Evolutionary conservation across 2,329 filamentous ascomycete species (phyloP), one percentile per base, ranked within the genome.

Genomic region (Metarhizium robertsii): DNA sequence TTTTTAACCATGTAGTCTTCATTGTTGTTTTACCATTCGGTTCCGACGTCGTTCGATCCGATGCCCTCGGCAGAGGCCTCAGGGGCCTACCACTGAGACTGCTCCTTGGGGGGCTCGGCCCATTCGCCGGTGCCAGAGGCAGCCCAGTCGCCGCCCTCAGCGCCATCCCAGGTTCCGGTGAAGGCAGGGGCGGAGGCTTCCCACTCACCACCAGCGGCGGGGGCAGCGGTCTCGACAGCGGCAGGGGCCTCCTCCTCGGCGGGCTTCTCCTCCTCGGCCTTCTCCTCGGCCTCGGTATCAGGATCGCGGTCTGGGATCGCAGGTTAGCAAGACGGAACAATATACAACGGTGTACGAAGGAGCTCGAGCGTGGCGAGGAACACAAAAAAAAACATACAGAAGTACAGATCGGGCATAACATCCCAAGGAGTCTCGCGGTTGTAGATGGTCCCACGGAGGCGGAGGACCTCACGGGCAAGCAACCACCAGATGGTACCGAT

Each of bases 401-500:
- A 99, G 90, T 99, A 99, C 71, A 99, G 81, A 87, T 99, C 94
- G 71, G 95, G 90, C 87, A 99, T 97, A 79, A 95, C 88, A 74
- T 99, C 94, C 94, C 94, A 99, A 75, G 95, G 89, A 61, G 88
- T 86, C 80, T 99, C 94, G 75, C 94, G 91, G 83, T 84, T 90
- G 74, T 90, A 88, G 73, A 99, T 90, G 72, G 92, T 97, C 69
- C 95, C 94, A 70, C 94, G 91, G 72, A 99, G 91, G 74, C 95
- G 91, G 77, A 99, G 92, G 75, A 99, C 92, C 86, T 99, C 94
- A 84, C 94, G 94, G 75, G 94, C 92, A 68, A 99, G 85, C 87
- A 99, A 87, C 94, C 94, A 99, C 94, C 94, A 99, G 81, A 99
- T 77, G 70, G 94, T 84, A 83, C 94, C 94, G 70, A 99, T 99